These are phyloP conservation scores for Closterium sp. DNA, from an alignment of 139 green algal genomes.

Conservation along the genomic window DNA sequence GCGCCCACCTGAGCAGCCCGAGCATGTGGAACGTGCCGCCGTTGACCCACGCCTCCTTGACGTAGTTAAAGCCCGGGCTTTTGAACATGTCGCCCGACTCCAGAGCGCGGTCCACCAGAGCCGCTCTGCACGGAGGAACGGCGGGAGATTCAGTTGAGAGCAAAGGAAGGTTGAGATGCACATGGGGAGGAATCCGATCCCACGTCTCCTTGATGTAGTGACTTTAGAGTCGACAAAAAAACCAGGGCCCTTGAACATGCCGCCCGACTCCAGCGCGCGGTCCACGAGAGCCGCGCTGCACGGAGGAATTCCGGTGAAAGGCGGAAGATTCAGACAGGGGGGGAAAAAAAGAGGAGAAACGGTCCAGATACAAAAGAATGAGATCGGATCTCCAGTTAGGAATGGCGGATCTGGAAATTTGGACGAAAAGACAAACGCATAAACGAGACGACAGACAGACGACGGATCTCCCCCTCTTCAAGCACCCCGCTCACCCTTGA, in stretches of 20 bases:
- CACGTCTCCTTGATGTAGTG: slow-evolving; percentile 76
- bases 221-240: slow-evolving; percentile 79
- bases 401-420: background rate
- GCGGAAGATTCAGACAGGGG: background rate
- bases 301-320: background rate
- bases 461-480: no score
- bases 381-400: background rate
- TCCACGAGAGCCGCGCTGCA: slow-evolving; percentile 83
- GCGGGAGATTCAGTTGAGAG: no score
- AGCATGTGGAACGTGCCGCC: slow-evolving; percentile 93
- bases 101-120: slow-evolving; percentile 63
- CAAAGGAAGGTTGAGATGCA: background rate
- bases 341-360: background rate
- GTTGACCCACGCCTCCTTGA: slow-evolving; percentile 69
- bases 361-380: background rate
- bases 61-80: slow-evolving; percentile 80
- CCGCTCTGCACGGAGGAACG: no score
- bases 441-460: no score
- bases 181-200: slow-evolving; percentile 87
- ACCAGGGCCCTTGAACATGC: no score
- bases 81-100: slow-evolving; percentile 75
- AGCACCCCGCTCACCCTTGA: no score
- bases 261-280: slow-evolving; percentile 75
- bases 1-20: slow-evolving; percentile 71
- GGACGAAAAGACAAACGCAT: background rate